Base-by-base conservation (phyloP, 352 stramenopile genomes). In the Blastocystis sp. region DNA sequence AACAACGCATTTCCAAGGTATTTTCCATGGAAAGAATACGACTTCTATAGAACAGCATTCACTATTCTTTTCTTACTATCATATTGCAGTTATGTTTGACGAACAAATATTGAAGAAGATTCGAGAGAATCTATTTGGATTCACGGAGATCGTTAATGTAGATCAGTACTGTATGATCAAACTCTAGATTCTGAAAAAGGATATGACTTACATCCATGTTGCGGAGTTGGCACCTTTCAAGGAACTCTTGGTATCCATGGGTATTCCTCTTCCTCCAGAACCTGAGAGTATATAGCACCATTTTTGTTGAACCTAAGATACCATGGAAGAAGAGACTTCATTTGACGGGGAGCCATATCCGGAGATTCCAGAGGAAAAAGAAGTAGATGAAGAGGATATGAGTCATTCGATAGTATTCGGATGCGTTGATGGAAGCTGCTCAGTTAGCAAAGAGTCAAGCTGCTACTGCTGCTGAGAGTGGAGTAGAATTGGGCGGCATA, bases 341-440 rank as follows among this genome's bases (percentile, higher is more conserved):
- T 73, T 46, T 43, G 61, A 73, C 37, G 21, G 29, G 4, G 61
- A 73, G 12, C 61, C 61, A 51, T 73, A 46, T 43, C 61, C 61
- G 11, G 61, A 73, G 12, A 73, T 73, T 42, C 61, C 61, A 51
- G 61, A 73, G 27, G 61, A 35, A 4, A 73, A 39, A 73, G 61
- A 73, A 0, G 61, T 73, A 1, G 12, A 6, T 27, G 2, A 51
- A 51, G 5, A 7, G 19, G 37, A 11, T n/a, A 42, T 11, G 24
- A 51, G 35, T n/a, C 11, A n/a, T 51, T 73, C 6, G 7, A 5
- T 73, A 73, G 61, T 73, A 73, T 35, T 73, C 61, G 3, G 61
- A 73, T 42, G 61, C 35, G 5, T 73, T 73, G 24, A 73, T 73
- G 61, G 61, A 73, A 6, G 61, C 61, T 32, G 61, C 61, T 73